These are phyloP conservation scores for Alternaria arbusti DNA, from an alignment of 2,329 filamentous ascomycete genomes.

Conservation along the genomic window DNA sequence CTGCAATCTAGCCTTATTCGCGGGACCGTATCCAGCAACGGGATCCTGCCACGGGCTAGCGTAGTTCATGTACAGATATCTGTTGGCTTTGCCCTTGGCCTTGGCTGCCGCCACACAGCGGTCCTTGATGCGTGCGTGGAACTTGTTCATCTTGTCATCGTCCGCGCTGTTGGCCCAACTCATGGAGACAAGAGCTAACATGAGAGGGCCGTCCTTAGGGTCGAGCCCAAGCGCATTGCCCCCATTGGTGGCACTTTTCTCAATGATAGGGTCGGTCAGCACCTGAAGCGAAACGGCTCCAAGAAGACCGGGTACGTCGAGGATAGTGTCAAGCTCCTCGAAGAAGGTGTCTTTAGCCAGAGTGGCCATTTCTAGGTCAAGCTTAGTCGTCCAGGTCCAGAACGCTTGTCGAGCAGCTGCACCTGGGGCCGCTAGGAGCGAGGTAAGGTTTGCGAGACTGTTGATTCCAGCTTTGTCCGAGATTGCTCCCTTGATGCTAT, in stretches of 20 bases:
- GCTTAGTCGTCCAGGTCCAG: constrained; percentile 37
- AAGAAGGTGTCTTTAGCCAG: constrained; percentile 32
- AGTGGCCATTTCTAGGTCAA: constrained; percentile 26
- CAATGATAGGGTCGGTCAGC: constrained; percentile 30
- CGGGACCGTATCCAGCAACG: constrained; percentile 50
- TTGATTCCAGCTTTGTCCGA: constrained; percentile 23
- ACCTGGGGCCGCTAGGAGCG: neutral
- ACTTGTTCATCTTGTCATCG: constrained; percentile 28
- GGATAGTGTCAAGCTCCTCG: constrained; percentile 24
- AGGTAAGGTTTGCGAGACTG: constrained; percentile 29
- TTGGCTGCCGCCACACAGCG: constrained; percentile 12
- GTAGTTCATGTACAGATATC: constrained; percentile 57
- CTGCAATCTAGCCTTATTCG: constrained; percentile 39
- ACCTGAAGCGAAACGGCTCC: constrained; percentile 34
- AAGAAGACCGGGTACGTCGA: constrained; percentile 24
- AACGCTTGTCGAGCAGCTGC: constrained; percentile 26
- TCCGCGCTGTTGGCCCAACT: constrained; percentile 32
- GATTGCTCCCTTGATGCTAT: constrained; percentile 22
- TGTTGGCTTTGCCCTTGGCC: constrained; percentile 4
- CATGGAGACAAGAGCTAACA: constrained; percentile 21
- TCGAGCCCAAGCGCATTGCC: constrained; percentile 42
- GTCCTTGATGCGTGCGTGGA: constrained; percentile 22
- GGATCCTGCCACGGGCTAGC: constrained; percentile 52
- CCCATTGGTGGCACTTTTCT: constrained; percentile 10
- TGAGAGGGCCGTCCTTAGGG: constrained; percentile 24